A percentile compares a stretch with the other conserved stretches of the same genome.
These are phyloP conservation scores for Articulospora tetracladia DNA, from an alignment of 495 filamentous ascomycete genomes.

Conservation along the genomic window DNA sequence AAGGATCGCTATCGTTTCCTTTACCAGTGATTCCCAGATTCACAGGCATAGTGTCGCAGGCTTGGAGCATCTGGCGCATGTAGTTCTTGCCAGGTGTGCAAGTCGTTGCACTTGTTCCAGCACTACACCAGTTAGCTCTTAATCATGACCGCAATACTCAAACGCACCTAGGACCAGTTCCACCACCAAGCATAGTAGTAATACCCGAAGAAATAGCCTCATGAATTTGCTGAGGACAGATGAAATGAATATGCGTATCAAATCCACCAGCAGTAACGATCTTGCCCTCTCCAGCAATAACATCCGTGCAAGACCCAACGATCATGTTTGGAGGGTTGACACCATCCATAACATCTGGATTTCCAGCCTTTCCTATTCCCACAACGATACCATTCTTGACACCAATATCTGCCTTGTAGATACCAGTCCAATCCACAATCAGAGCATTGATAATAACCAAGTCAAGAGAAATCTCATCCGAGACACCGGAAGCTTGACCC, in stretches of 20 bases:
- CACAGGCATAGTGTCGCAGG: conserved; percentile 78
- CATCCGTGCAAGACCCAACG: conserved; percentile 87
- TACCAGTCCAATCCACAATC: conserved; percentile 87
- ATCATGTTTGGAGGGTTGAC: conserved; percentile 69
- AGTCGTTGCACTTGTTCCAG: conserved; percentile 92
- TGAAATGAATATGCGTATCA: conserved; percentile 94
- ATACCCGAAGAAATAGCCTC: conserved; percentile 86
- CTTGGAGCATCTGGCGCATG: conserved; percentile 91
- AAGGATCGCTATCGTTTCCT: conserved; percentile 79
- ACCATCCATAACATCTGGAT: conserved; percentile 93
- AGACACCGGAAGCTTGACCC: conserved; percentile 82
- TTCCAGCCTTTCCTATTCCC: conserved; percentile 93
- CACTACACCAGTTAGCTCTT: conserved; percentile 43
- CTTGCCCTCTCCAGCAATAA: conserved; percentile 91
- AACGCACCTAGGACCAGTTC: conserved; percentile 74
- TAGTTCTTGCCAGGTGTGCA: conserved; percentile 86
- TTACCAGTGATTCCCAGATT: conserved; percentile 96
- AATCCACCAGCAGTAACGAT: conserved; percentile 92
- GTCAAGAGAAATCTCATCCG: conserved; percentile 70
- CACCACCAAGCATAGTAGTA: conserved; percentile 89
- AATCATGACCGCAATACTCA: background rate
- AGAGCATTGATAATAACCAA: conserved; percentile 91
- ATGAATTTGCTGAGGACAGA: conserved; percentile 90
- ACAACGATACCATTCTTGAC: conserved; percentile 85
- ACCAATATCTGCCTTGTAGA: conserved; percentile 97